phyloP scores from a whole-genome alignment of 108 stramenopile species.

The Nitzschia sp. region DNA sequence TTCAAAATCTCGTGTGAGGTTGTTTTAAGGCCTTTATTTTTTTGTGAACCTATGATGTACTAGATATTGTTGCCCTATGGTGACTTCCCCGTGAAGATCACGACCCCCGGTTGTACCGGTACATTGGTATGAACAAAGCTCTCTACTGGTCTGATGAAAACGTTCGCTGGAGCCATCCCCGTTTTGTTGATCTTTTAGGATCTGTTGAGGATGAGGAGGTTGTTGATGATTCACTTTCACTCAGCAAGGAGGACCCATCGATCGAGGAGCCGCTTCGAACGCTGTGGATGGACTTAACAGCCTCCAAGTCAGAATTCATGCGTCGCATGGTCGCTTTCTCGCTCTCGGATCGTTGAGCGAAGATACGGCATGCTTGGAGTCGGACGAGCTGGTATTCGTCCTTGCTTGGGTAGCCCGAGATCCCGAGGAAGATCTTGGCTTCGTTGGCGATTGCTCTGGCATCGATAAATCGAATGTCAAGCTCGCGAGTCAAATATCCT shows the following conservation, averaged over 20 bases:
- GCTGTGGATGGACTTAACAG: conserved; percentile 14
- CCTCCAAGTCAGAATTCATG: background rate
- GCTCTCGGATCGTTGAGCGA: background rate
- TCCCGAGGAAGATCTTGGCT: conserved; percentile 11
- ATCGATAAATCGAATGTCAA: conserved; percentile 23
- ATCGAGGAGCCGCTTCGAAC: too few species aligned
- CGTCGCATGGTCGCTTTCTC: conserved; percentile 4
- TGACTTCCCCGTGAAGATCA: too few species aligned
- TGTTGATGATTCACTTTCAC: too few species aligned
- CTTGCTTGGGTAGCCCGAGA: background rate
- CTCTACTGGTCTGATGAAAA: background rate
- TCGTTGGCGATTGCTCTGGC: conserved; percentile 14
- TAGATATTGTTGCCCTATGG: too few species aligned
- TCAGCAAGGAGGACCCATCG: too few species aligned
- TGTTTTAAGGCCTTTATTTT: too few species aligned
- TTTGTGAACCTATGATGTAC: too few species aligned
- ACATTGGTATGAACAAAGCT: too few species aligned
- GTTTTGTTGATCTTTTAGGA: background rate
- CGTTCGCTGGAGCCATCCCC: background rate
- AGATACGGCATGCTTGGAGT: background rate
- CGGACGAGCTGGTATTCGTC: background rate
- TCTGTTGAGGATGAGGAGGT: too few species aligned
- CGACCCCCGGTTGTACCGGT: too few species aligned
- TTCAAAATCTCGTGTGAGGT: too few species aligned
- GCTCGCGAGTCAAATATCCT: background rate